Base-by-base conservation (phyloP, 805 yeast genomes). In the Lachancea fermentati region DNA sequence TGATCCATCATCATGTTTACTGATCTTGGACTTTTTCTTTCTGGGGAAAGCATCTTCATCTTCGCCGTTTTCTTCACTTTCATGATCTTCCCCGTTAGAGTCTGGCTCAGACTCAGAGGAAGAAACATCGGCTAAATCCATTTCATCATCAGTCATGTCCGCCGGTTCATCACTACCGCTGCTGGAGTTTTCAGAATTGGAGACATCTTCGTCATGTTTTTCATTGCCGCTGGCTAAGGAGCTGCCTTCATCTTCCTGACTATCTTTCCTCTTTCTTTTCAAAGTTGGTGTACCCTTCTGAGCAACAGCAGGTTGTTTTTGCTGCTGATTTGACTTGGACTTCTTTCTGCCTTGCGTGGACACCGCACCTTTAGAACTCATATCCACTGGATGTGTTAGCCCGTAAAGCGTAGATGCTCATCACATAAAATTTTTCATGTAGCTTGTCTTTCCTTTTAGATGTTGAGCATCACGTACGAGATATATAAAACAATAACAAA, bases 1-100 rank as follows among this genome's bases (percentile, higher is more conserved):
- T 1, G 86, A 73, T n/a, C 88, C 91, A 60, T 81, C 87, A 45
- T 75, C 81, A 32, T 65, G 65, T 38, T 72, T 75, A 54, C 73
- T 73, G 53, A 69, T 72, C 62, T 75, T 77, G 46, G 80, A 75
- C 54, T 73, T 72, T 50, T 70, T 68, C 35, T 78, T 72, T 41
- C 66, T 63, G 31, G 70, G 78, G 50, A 66, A 54, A 30, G 65
- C 64, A 30, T 62, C 67, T 36, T 59, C 71, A 19, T 52, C 64
- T 22, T 52, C 64, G 12, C 55, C 67, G 16, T 37, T 46, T 17
- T 48, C 58, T 17, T 48, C 52, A 7, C 42, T 45, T 28, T 50
- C 51, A 13, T 44, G 52, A 5, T 36, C 44, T 9, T 34, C 39
- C 5, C 47, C 49, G 15, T 41, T 22, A 11, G 26, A 48, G 28